A percentile compares a stretch with the other conserved stretches of the same genome.
Conservation (phyloP, 495 filamentous ascomycete genomes). For the Trypethelium eluteriae region DNA sequence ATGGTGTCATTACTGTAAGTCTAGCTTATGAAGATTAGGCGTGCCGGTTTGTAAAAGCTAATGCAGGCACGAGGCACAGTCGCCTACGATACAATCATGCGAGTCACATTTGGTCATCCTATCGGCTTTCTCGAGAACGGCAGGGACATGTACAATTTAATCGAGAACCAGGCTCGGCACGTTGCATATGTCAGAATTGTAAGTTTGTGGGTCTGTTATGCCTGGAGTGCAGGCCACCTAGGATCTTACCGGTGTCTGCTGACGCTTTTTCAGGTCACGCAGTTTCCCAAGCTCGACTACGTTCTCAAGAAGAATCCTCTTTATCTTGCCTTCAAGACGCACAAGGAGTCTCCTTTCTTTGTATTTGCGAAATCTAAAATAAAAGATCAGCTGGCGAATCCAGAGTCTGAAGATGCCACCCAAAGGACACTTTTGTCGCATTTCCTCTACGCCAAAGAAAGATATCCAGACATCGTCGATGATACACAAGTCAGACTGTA, state of each 20-base stretch:
- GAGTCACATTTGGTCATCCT: conserved; percentile 9
- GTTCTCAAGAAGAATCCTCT: conserved; percentile 6
- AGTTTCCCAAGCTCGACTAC: conserved; percentile 1
- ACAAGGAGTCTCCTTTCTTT: conserved; percentile 8
- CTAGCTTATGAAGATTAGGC: neutral
- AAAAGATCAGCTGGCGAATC: conserved; percentile 3
- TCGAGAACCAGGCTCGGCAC: conserved; percentile 7
- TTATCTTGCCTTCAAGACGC: conserved; percentile 4
- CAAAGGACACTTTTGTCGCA: conserved; percentile 1
- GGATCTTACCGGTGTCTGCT: neutral
- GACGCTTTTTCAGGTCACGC: neutral
- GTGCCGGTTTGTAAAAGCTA: neutral
- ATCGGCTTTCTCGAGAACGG: conserved; percentile 8
- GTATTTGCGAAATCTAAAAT: conserved; percentile 5
- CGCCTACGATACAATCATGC: conserved; percentile 9
- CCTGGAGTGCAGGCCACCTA: neutral
- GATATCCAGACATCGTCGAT: conserved; percentile 7
- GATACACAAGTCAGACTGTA: conserved; percentile 7
- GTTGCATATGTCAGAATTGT: conserved; percentile 10
- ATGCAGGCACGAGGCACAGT: neutral
- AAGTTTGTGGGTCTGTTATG: neutral
- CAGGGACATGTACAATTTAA: conserved; percentile 7
- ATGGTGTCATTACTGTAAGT: conserved; percentile 7
- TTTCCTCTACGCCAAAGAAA: conserved; percentile 5
- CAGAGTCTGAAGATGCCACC: neutral